Evolutionary conservation across 352 stramenopile genomes (phyloP).

Genomic region (Phytopythium vexans): DNA sequence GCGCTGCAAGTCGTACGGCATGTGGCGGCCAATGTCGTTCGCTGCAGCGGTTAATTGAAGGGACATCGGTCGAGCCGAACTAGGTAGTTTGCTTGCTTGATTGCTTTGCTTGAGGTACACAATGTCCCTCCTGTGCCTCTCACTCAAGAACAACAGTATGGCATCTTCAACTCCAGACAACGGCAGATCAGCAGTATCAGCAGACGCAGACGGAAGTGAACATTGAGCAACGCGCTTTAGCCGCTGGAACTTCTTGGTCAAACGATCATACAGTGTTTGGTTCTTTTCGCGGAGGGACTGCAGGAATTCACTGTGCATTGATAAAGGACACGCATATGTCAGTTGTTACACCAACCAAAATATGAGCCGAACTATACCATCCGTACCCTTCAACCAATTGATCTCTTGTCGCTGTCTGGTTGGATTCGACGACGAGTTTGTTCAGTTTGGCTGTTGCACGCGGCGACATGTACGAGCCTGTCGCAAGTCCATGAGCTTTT

Average conservation of each 20-base stretch:
- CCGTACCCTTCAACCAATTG: constrained; percentile 21
- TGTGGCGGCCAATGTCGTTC: constrained; percentile 19
- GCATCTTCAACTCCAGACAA: constrained; percentile 54
- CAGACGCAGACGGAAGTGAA: neutral
- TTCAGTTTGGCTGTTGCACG: constrained; percentile 8
- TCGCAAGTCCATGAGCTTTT: neutral
- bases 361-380: neutral
- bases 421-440: constrained; percentile 10
- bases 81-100: constrained; percentile 1
- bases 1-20: constrained; percentile 61
- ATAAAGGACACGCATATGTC: neutral
- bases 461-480: neutral
- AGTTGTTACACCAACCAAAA: neutral
- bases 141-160: constrained; percentile 63
- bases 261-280: constrained; percentile 28
- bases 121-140: constrained; percentile 67
- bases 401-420: constrained; percentile 6
- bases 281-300: constrained; percentile 35
- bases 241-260: constrained; percentile 23
- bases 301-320: constrained; percentile 16
- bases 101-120: constrained; percentile 57
- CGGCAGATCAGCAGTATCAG: constrained; percentile 1
- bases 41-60: constrained; percentile 23
- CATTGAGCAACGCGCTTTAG: constrained; percentile 11
- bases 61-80: constrained; percentile 14